Conservation (phyloP, 2,329 filamentous ascomycete species). For the Metarhizium album region DNA sequence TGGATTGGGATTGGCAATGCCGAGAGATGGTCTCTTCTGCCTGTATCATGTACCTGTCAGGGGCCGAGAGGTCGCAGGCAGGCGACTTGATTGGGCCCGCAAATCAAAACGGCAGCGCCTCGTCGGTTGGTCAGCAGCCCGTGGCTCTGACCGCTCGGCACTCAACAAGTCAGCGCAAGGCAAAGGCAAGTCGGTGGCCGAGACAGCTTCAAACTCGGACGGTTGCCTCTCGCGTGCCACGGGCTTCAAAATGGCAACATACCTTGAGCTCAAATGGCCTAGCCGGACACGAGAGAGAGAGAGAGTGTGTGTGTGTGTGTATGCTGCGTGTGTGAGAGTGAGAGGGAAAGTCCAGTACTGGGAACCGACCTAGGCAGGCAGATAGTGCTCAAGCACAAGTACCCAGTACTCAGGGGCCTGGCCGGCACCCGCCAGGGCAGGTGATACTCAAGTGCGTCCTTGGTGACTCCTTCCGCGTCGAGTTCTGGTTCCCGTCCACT, state of each 20-base stretch:
- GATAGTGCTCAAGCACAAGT: not conserved
- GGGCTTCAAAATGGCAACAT: not conserved
- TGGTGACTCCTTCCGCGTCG: not conserved
- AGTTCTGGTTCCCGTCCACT: not conserved
- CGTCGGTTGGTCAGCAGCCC: not conserved
- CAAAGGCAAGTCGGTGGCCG: too few relatives aligned
- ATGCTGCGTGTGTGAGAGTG: too few relatives aligned
- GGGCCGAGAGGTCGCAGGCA: not conserved
- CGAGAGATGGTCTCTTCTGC: not conserved
- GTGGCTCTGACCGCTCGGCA: too few relatives aligned
- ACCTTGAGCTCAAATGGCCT: not conserved
- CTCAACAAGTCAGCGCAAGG: not conserved
- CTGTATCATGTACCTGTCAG: not conserved
- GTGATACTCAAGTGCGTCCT: not conserved
- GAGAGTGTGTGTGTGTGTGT: too few relatives aligned
- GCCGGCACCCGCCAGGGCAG: too few relatives aligned
- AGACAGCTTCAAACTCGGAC: too few relatives aligned
- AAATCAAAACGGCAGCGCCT: too few relatives aligned
- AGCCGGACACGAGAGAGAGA: not conserved
- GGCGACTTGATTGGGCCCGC: constrained; percentile 3
- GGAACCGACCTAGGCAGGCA: too few relatives aligned
- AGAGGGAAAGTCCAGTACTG: too few relatives aligned
- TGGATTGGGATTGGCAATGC: not conserved
- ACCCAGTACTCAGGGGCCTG: not conserved
- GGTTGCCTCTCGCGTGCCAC: too few relatives aligned